A percentile compares a stretch with the other conserved stretches of the same genome.
These are phyloP conservation scores for Fusarium keratoplasticum DNA, from an alignment of 2,329 filamentous ascomycete genomes.

Conservation along the genomic window DNA sequence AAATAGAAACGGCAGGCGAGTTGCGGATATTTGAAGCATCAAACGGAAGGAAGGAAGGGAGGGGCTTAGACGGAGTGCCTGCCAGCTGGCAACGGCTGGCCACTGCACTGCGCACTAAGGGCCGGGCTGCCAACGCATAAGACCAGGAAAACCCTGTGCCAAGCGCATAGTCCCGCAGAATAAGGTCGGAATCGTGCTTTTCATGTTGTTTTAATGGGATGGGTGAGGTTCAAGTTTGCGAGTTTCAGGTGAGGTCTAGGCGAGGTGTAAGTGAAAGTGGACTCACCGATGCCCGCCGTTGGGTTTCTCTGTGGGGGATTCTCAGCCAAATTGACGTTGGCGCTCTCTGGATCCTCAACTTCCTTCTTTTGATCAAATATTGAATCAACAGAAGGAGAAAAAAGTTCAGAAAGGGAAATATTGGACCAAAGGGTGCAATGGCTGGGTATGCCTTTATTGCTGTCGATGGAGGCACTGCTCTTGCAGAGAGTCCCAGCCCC, in stretches of 20 bases:
- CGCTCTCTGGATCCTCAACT: not conserved
- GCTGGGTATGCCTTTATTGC: slow-evolving; percentile 42
- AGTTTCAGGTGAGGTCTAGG: slow-evolving; percentile 19
- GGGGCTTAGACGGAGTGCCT: slow-evolving; percentile 1
- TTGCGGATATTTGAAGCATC: slow-evolving; percentile 13
- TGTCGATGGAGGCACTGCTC: slow-evolving; percentile 24
- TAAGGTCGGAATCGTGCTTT: not conserved
- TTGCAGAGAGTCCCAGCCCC: slow-evolving; percentile 37
- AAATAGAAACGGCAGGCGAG: slow-evolving; percentile 14
- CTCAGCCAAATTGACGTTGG: slow-evolving; percentile 5
- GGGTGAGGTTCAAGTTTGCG: not conserved
- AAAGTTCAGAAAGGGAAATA: slow-evolving; percentile 31
- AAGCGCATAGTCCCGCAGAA: not conserved
- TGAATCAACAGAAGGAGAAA: slow-evolving; percentile 25
- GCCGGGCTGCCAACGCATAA: slow-evolving; percentile 26
- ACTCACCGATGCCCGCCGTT: slow-evolving; percentile 26
- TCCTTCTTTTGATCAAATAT: slow-evolving; percentile 27
- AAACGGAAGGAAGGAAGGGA: slow-evolving; percentile 21
- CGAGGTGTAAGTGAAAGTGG: slow-evolving; percentile 23
- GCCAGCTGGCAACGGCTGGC: slow-evolving; percentile 22
- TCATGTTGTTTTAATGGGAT: not conserved
- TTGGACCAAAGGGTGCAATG: slow-evolving; percentile 34
- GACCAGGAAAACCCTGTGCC: not conserved
- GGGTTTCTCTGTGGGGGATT: slow-evolving; percentile 6
- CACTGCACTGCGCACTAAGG: slow-evolving; percentile 16